Evolutionary conservation across 164 flowering plant species (phyloP), one percentile per base, ranked within the genome.

Genomic region (Kalanchoe fedtschenkoi): DNA sequence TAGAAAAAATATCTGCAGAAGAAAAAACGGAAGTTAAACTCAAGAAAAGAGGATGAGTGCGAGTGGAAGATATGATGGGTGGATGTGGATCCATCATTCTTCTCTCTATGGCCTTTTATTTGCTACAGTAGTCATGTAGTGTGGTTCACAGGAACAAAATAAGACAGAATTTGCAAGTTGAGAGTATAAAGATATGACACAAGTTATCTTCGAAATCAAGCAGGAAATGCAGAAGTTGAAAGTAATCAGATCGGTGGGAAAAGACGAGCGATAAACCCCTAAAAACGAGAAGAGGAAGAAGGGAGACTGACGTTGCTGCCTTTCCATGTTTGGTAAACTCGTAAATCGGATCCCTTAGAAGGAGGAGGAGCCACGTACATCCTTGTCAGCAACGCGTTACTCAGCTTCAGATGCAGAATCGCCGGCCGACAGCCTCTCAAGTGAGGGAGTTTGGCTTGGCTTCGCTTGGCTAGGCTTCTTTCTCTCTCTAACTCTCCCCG

Each of bases 311-410:
- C 98, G 75, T 92, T 92, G 76, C 93, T 92, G 64, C 98, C 98
- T 72, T 87, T 89, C 98, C 98, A 91, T 11, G 77, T 66, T 76
- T 87, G 85, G 70, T 83, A 89, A 76, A 75, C 76, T 78, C 84
- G 76, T 11, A 76, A 75, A 68, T 77, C 77, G 33, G 75, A 71
- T 32, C 67, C 70, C 65, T 64, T 72, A 71, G 76, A 77, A 4
- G 89, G 84, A 17, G 91, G 97, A 47, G 88, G 91, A 65, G 76
- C 86, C 66, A 78, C 91, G 60, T 85, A 83, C 97, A 91, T 88
- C n/a, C n/a, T n/a, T n/a, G n/a, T n/a, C n/a, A n/a, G n/a, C n/a
- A n/a, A n/a, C n/a, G n/a, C n/a, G n/a, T n/a, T n/a, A n/a, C n/a
- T n/a, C n/a, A n/a, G n/a, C n/a, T n/a, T n/a, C n/a, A n/a, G n/a